These are phyloP conservation scores for Talaromyces piceae DNA, from an alignment of 2,329 filamentous ascomycete genomes.

Conservation along the genomic window DNA sequence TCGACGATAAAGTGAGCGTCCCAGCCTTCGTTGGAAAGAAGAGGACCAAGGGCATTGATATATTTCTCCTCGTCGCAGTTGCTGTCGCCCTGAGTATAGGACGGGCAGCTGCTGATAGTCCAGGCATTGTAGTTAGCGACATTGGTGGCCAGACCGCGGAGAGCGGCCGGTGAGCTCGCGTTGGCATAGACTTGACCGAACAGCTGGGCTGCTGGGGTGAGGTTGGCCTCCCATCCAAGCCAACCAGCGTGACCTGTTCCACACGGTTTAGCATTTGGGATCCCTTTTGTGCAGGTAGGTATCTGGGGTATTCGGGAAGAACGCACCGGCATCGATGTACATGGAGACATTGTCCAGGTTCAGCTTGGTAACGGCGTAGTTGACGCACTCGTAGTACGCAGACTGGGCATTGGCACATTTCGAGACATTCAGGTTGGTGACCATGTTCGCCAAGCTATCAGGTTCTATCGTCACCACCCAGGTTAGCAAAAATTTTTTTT, in stretches of 20 bases:
- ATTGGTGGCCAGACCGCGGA: conserved; percentile 51
- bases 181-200: conserved; percentile 42
- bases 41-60: conserved; percentile 45
- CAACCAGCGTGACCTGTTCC: conserved; percentile 49
- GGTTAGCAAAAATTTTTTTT: background rate
- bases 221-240: conserved; percentile 57
- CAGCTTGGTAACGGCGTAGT: conserved; percentile 50
- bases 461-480: conserved; percentile 43
- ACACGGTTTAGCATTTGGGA: background rate
- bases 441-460: conserved; percentile 55
- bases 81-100: conserved; percentile 38
- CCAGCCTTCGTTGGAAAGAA: conserved; percentile 40
- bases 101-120: conserved; percentile 38
- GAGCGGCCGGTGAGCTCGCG: conserved; percentile 39
- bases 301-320: too few species aligned
- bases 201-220: conserved; percentile 43
- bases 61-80: conserved; percentile 50
- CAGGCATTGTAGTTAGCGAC: conserved; percentile 54
- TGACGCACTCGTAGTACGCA: conserved; percentile 49
- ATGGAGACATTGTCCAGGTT: conserved; percentile 56
- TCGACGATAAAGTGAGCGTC: conserved; percentile 51
- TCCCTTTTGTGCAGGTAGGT: too few species aligned
- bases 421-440: conserved; percentile 50
- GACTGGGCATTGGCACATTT: conserved; percentile 49
- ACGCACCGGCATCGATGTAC: conserved; percentile 54